These are phyloP conservation scores for Eimeria acervulina DNA, from an alignment of 169 alveolate species.

Conservation along the genomic window DNA sequence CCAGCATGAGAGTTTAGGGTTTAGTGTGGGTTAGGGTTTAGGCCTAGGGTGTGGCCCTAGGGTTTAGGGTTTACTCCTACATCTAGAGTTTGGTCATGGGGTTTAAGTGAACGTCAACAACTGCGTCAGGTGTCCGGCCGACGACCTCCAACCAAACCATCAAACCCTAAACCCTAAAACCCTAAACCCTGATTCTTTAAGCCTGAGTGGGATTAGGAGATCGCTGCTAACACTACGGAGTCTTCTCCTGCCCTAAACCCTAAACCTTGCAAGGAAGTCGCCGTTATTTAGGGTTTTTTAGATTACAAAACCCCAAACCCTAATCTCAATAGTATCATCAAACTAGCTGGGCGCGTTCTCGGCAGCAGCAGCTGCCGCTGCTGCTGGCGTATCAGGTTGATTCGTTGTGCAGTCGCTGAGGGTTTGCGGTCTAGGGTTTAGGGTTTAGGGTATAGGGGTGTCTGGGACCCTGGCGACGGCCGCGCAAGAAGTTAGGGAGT, in stretches of 20 bases:
- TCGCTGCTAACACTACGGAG: neutral
- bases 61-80: neutral
- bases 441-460: slow-evolving; percentile 31
- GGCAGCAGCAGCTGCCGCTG: slow-evolving; percentile 17
- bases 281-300: no score
- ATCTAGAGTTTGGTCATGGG: neutral
- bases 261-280: no score
- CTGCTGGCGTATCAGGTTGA: neutral
- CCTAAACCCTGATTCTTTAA: neutral
- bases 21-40: neutral
- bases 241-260: neutral
- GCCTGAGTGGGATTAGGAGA: no score
- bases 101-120: no score
- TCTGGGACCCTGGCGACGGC: slow-evolving; percentile 71
- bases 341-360: neutral
- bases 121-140: no score
- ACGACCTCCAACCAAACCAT: neutral
- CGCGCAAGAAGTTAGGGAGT: slow-evolving; percentile 73
- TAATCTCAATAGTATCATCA: neutral
- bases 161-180: neutral
- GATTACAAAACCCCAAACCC: neutral
- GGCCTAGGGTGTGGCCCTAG: neutral
- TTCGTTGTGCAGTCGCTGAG: neutral
- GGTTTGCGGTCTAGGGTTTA: neutral
- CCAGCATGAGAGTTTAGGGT: neutral